These are phyloP conservation scores for Yarrowia sp. DNA, from an alignment of 805 yeast genomes.

Conservation along the genomic window DNA sequence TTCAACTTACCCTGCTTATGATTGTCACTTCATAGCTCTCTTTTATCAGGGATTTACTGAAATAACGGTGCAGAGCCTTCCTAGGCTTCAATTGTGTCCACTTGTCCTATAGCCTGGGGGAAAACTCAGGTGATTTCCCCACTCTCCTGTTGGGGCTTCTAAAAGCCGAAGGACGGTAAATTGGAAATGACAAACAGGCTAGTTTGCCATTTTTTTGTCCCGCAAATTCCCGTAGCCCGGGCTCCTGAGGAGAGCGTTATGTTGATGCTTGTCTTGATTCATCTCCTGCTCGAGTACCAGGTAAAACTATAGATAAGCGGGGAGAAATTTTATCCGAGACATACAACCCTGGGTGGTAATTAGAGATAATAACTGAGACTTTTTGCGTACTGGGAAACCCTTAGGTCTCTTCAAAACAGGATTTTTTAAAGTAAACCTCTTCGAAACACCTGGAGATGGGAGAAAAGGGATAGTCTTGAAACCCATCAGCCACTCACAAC, in stretches of 20 bases:
- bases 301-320: background rate
- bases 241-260: background rate
- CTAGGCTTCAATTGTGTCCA: background rate
- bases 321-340: background rate
- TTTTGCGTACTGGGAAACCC: background rate
- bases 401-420: background rate
- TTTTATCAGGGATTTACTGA: background rate
- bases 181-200: too few relatives aligned
- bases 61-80: background rate
- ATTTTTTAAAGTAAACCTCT: too few relatives aligned
- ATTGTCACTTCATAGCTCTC: background rate
- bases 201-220: background rate
- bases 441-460: too few relatives aligned
- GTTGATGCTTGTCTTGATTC: background rate
- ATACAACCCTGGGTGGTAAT: background rate
- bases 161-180: background rate
- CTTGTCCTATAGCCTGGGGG: background rate
- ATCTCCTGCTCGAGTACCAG: background rate
- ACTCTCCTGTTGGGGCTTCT: background rate
- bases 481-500: background rate
- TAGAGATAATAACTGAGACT: background rate
- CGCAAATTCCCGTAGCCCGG: too few relatives aligned
- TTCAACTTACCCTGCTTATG: background rate
- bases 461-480: background rate
- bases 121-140: background rate